These are phyloP conservation scores for Linnemannia hyalina DNA, from an alignment of 192 early-diverging fungal species.

Conservation along the genomic window DNA sequence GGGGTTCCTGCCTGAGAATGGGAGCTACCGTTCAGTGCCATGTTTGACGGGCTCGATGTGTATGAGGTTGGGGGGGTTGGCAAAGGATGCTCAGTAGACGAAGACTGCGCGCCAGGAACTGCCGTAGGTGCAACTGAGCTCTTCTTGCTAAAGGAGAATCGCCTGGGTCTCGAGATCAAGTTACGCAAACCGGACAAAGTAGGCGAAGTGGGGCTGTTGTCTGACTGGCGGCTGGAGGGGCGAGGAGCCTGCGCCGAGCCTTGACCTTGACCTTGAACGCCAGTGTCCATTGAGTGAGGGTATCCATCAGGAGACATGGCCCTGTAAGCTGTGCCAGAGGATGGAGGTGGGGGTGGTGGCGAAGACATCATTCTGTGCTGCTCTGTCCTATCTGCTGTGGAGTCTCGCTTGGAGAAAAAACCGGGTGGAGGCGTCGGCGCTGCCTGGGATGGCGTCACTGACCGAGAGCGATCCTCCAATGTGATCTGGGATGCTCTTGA, in stretches of 20 bases:
- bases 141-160: slow-evolving; percentile 47
- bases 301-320: slow-evolving; percentile 28
- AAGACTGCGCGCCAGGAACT: neutral
- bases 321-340: neutral
- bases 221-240: slow-evolving; percentile 38
- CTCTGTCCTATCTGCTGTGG: slow-evolving; percentile 17
- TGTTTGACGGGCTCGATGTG: slow-evolving; percentile 14
- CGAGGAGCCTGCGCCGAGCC: neutral
- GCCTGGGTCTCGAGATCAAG: slow-evolving; percentile 24
- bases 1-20: slow-evolving; percentile 25
- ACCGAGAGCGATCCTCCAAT: slow-evolving; percentile 34
- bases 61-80: slow-evolving; percentile 41
- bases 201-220: slow-evolving; percentile 31
- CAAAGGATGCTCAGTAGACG: slow-evolving; percentile 8
- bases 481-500: slow-evolving; percentile 39
- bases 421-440: slow-evolving; percentile 31
- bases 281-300: neutral
- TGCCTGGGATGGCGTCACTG: slow-evolving; percentile 41
- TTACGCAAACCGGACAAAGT: slow-evolving; percentile 33
- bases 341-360: slow-evolving; percentile 1
- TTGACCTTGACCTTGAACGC: neutral
- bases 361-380: slow-evolving; percentile 5
- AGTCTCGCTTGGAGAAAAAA: slow-evolving; percentile 24
- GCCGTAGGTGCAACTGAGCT: neutral
- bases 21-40: neutral